Percentiles rank a stretch among this genome's conserved stretches.
phyloP scores from a whole-genome alignment of 441 rosid species.

The Populus hybrid region DNA sequence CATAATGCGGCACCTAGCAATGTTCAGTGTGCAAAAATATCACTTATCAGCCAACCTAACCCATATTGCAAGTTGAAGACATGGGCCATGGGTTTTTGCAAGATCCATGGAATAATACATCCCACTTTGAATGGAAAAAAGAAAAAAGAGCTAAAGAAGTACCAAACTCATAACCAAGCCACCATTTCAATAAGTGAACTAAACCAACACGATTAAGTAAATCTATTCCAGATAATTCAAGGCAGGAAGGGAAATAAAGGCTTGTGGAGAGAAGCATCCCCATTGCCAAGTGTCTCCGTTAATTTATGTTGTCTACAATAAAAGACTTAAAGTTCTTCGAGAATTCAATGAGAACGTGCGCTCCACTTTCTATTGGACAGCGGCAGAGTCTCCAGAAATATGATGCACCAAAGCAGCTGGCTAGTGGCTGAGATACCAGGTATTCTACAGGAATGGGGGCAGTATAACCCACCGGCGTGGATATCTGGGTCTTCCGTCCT shows the following conservation, averaged over 20 bases:
- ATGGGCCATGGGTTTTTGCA: neutral
- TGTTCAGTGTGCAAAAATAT: neutral
- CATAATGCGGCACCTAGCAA: neutral
- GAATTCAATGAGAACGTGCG: conserved; percentile 1
- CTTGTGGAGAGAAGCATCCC: neutral
- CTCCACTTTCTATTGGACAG: conserved; percentile 7
- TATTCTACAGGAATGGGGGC: conserved; percentile 71
- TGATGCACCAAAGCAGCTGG: neutral
- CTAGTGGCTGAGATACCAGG: neutral
- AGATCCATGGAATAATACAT: neutral
- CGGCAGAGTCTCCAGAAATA: neutral
- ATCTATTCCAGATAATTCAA: conserved; percentile 2
- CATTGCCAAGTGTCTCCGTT: neutral
- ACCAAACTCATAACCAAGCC: neutral
- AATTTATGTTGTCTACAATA: conserved; percentile 5
- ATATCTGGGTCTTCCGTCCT: conserved; percentile 80
- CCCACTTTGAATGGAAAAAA: neutral
- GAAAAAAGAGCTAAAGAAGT: neutral
- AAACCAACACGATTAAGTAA: neutral
- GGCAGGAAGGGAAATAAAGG: neutral
- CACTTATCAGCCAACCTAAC: neutral
- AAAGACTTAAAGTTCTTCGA: neutral
- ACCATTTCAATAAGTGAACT: neutral
- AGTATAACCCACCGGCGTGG: conserved; percentile 85
- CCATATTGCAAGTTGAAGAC: neutral